A percentile compares a stretch with the other conserved stretches of the same genome.
phyloP scores from a whole-genome alignment of 768 basidiomycete genomes.

The Tricholoma matsutake region DNA sequence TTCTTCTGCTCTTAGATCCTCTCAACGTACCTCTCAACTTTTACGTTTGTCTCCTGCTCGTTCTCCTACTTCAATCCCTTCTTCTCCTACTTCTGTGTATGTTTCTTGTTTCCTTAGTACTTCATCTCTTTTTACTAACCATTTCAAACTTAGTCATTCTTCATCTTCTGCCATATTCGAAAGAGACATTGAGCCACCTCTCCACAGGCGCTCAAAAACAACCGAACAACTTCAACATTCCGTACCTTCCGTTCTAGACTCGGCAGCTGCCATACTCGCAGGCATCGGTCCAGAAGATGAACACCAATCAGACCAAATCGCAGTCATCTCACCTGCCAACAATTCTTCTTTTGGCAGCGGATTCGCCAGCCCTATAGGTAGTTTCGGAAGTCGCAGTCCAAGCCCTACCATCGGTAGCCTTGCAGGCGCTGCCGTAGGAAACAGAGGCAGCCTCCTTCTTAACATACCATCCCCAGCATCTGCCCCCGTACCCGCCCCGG shows the following conservation, averaged over 20 bases:
- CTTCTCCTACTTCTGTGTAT: conserved; percentile 68
- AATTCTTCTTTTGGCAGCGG: conserved; percentile 38
- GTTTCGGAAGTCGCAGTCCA: conserved; percentile 63
- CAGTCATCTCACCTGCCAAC: conserved; percentile 55
- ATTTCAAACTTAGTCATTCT: conserved; percentile 43
- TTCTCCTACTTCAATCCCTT: conserved; percentile 74
- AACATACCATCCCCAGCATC: conserved; percentile 35
- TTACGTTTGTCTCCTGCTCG: conserved; percentile 38
- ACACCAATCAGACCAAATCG: conserved; percentile 46
- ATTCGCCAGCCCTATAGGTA: conserved; percentile 66
- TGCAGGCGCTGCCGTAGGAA: conserved; percentile 14
- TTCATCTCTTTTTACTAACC: conserved; percentile 4
- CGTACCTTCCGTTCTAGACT: conserved; percentile 85
- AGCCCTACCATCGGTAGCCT: conserved; percentile 47
- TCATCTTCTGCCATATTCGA: conserved; percentile 91
- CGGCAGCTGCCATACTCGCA: conserved; percentile 72
- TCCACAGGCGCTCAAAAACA: conserved; percentile 70
- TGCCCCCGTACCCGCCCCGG: background rate
- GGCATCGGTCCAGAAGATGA: conserved; percentile 17
- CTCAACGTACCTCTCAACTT: conserved; percentile 46
- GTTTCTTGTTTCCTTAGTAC: conserved; percentile 36
- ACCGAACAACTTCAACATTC: conserved; percentile 73
- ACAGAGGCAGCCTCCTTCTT: conserved; percentile 44
- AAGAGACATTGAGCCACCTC: conserved; percentile 85
- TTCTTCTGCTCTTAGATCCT: conserved; percentile 36